Evolutionary conservation across 2,329 filamentous ascomycete species (phyloP), one percentile per base, ranked within the genome.

Genomic region (Xylaria sp.): DNA sequence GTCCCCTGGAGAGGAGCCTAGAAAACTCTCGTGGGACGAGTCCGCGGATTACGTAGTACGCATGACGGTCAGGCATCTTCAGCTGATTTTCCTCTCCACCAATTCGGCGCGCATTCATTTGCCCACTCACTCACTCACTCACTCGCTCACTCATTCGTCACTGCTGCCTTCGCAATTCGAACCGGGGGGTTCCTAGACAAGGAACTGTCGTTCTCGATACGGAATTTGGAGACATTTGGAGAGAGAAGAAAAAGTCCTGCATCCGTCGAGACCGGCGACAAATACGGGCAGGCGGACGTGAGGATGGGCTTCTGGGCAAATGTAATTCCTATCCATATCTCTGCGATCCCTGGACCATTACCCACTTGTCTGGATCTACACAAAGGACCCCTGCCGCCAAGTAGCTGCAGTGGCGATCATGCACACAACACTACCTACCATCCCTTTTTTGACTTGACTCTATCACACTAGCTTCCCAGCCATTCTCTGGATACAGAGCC

Each of bases 371-470:
- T 68, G 54, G 62, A 68, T 68, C 66, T 68, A 59, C 36, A 61
- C 32, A 54, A 62, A 60, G 50, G 34, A 63, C 61, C 68, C 68
- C 65, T 68, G 68, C 65, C 27, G 67, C 64, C 57, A 68, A 30
- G 50, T 9, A 11, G 61, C 45, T 70, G 65, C 61, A 65, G 61
- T 57, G 65, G 57, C 61, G 68, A 70, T 68, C 60, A 69, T 66
- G 63, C 64, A 69, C 54, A 60, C 58, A 62, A 65, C 62, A 65
- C 45, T 58, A 64, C 60, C 34, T 58, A 64, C 60, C 34, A 57
- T 61, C 60, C 56, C 34, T 64, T 63, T 68, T 61, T 47, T 53
- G 51, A 24, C 27, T 32, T 27, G 24, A 27, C 24, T 14, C 56
- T 53, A 36, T 27, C 50, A 48, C 55, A 59, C 55, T 21, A 21